Evolutionary conservation across 331 rosid genomes (phyloP).

Genomic region (Acacia pycnantha): DNA sequence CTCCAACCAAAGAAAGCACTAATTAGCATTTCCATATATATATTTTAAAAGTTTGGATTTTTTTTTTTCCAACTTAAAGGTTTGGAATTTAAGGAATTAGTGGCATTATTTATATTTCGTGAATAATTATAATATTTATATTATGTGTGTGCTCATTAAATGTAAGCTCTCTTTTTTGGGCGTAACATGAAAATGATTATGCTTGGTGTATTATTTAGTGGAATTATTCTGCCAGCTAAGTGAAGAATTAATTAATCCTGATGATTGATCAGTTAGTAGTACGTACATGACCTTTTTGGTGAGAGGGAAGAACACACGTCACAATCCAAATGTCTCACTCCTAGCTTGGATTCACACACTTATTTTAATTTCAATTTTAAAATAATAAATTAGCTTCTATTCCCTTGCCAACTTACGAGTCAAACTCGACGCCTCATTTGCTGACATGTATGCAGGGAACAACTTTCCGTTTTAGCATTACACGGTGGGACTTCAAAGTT

Average conservation of each 20-base stretch:
- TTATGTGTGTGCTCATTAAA: neutral
- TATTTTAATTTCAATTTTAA: neutral
- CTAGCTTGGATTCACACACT: conserved; percentile 26
- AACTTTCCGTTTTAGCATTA: too few species aligned
- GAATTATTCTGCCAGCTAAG: conserved; percentile 32
- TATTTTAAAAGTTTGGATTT: neutral
- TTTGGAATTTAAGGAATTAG: neutral
- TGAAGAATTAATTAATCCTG: neutral
- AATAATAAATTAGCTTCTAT: neutral
- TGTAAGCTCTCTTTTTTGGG: neutral
- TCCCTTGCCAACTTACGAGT: neutral
- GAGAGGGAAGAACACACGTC: neutral
- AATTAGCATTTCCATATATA: neutral
- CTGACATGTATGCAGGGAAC: neutral
- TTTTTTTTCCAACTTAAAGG: too few species aligned
- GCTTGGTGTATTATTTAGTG: neutral
- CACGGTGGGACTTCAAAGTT: too few species aligned
- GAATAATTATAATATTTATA: neutral
- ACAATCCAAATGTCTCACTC: conserved; percentile 20
- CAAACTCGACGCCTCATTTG: neutral
- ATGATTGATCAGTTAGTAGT: conserved; percentile 10
- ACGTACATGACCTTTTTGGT: conserved; percentile 18
- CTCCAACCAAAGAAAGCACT: too few species aligned
- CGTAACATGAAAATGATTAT: neutral
- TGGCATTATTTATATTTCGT: neutral